Base-by-base conservation (phyloP, 139 green algal species). In the Zygnema cylindricum region DNA sequence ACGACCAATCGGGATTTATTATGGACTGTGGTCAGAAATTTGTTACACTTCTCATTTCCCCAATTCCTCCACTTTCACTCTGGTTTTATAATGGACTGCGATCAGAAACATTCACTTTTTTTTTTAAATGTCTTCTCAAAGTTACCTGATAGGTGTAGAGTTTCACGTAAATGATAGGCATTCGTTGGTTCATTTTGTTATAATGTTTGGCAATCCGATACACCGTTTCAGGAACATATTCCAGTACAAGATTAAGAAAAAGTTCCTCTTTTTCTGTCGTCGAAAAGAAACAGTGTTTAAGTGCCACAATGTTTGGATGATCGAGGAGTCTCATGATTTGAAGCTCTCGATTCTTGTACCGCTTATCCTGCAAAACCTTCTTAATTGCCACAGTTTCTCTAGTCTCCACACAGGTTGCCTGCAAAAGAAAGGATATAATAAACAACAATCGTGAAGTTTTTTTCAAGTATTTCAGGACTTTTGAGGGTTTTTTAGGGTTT, bases 261-360 rank as follows among this genome's bases (percentile, higher is more conserved):
- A 98, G 95, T 83, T 93, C 91, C 32, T 94, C 89, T 84, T 94
- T 91, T 40, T 92, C 84, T 0, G 79, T 93, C 16, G 89, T 94
- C 71, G 92, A 97, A 91, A 98, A 99, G 92, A 98, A 99, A 94
- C 96, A 98, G 94, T 99, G 97, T 92, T 97, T 97, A 32, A 99
- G 94, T 81, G 93, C 88, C 3, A 99, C 96, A 40, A 99, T 96
- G 94, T 98, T 99, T 69, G 96, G 96, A 93, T 99, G 98, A 55
- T 95, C 91, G 88, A 99, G 92, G 86, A 98, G 94, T 84, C 96
- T 95, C 96, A 99, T 99, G 88, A 99, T 99, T 84, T 92, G 88
- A 93, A 99, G 94, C 95, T 99, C 98, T 2, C 98, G 89, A 93
- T 99, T 99, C 93, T 99, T 99, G 94, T 99, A 99, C 1, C 98